Conservation (phyloP, 2,329 filamentous ascomycete genomes). For the Talaromyces sp. region DNA sequence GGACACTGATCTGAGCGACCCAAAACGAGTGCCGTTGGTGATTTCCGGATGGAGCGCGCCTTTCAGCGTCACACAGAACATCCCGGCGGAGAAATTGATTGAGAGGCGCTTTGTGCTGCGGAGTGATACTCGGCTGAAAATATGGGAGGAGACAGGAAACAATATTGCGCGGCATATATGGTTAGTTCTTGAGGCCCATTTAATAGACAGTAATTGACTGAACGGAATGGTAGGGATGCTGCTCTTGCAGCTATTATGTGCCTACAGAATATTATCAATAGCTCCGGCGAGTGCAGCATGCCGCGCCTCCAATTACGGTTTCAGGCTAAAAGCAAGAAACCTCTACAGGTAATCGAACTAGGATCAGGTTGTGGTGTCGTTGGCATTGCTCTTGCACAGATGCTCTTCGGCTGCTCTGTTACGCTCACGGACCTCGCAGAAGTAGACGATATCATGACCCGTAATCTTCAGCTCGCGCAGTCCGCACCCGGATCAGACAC, state of each 20-base stretch:
- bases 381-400: constrained; percentile 57
- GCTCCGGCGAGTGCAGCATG: constrained; percentile 20
- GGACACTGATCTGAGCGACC: constrained; percentile 21
- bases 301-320: constrained; percentile 24
- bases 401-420: constrained; percentile 49
- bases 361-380: constrained; percentile 66
- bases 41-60: constrained; percentile 54
- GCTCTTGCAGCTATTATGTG: constrained; percentile 54
- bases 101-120: constrained; percentile 50
- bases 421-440: constrained; percentile 62
- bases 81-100: constrained; percentile 48
- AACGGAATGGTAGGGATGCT: constrained; percentile 48
- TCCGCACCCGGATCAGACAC: constrained; percentile 41
- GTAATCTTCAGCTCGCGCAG: constrained; percentile 48
- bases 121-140: constrained; percentile 38
- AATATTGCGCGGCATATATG: constrained; percentile 68
- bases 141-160: constrained; percentile 67
- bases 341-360: constrained; percentile 56
- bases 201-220: neutral
- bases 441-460: constrained; percentile 55
- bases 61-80: constrained; percentile 36
- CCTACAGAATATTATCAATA: constrained; percentile 42
- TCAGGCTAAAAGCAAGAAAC: constrained; percentile 21
- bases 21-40: constrained; percentile 38
- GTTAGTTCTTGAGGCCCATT: constrained; percentile 39